Evolutionary conservation across 805 yeast species (phyloP), one percentile per base, ranked within the genome.

Genomic region (Aciculoconidium aculeatum): DNA sequence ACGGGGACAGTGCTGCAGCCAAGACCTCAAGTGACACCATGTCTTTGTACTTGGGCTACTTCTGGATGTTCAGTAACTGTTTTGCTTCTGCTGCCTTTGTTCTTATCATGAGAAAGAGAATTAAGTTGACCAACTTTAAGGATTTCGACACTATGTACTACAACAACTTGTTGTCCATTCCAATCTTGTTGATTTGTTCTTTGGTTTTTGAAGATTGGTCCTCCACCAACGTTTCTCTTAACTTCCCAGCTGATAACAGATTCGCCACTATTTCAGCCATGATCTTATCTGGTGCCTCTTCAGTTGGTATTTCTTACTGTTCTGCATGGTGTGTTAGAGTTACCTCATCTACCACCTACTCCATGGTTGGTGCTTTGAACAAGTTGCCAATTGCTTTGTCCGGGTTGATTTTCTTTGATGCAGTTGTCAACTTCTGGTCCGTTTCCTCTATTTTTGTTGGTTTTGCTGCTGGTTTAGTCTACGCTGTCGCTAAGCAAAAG

Each of bases 261-360:
- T 59, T 66, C 40, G 71, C 90, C 24, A 73, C 85, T 35, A 70
- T 86, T 40, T 60, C 79, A 25, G 79, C 86, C 47, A 88, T 92
- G 95, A 50, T 92, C 40, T 73, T 90, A 53, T 85, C 96, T 20
- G 98, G 98, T 61, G 75, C 84, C 45, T 80, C 94, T 25, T 81
- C 96, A 17, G 95, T 92, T 31, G 96, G 95, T 67, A 92, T 92
- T 57, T 90, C 97, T 25, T 92, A 92, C 75, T 86, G 96, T 63
- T 87, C 97, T 8, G 98, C 96, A 39, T 92, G 98, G 98, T 92
- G 98, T 75, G 95, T 92, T 43, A 85, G 98, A 68, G 97, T 92
- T 41, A 92, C 98, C 24, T 86, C 96, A 13, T 88, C 97, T 15
- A 92, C 98, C 32, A 92, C 98, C 32, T 92, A 92, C 69, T 86